Percentiles rank a stretch among this genome's conserved stretches.
These are phyloP conservation scores for Funneliformis caledonium DNA, from an alignment of 371 early-diverging fungal species.

Conservation along the genomic window DNA sequence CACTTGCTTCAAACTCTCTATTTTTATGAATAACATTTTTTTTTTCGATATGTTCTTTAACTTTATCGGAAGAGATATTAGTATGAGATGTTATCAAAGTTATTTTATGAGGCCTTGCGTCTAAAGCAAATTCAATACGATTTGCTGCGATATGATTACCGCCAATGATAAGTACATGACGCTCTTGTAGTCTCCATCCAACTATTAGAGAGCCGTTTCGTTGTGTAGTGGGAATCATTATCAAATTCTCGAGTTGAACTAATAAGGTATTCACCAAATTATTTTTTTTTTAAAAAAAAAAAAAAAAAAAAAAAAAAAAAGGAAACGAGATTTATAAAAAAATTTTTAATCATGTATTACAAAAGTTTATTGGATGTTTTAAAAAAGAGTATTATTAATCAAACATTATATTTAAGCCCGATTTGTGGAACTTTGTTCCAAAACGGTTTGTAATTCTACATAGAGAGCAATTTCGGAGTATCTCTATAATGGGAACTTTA, in stretches of 20 bases:
- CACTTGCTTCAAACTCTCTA: constrained; percentile 60
- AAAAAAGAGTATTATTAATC: no score
- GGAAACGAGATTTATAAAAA: no score
- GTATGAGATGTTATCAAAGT: constrained; percentile 68
- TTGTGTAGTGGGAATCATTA: neutral
- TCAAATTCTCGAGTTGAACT: neutral
- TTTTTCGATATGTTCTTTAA: constrained; percentile 58
- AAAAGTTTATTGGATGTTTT: no score
- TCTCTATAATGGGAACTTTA: no score
- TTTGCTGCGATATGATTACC: constrained; percentile 82
- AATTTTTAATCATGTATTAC: no score
- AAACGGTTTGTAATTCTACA: no score
- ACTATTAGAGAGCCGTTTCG: constrained; percentile 71
- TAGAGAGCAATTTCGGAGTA: no score
- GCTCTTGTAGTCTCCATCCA: constrained; percentile 74
- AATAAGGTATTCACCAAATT: no score
- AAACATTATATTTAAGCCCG: no score
- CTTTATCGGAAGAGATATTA: constrained; percentile 63
- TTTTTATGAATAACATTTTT: constrained; percentile 63
- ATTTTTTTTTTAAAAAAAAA: no score
- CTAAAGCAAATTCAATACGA: constrained; percentile 77
- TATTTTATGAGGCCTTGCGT: constrained; percentile 75
- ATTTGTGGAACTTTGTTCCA: no score
- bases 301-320: no score
- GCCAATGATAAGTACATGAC: constrained; percentile 85